Evolutionary conservation across 129 eudicot species (phyloP).

Genomic region (Flaveria brownii): DNA sequence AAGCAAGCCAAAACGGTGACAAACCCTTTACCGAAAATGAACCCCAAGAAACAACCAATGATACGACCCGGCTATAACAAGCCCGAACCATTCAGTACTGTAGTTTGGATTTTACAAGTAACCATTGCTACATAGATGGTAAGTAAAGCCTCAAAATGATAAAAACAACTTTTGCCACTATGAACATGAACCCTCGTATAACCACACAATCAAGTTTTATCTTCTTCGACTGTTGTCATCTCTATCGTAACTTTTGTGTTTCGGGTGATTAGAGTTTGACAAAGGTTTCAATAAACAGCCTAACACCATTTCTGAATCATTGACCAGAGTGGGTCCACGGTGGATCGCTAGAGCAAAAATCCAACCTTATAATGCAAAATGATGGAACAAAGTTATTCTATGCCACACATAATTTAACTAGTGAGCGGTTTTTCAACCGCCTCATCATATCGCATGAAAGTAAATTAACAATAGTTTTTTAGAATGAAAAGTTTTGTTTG

Average conservation of each 20-base stretch:
- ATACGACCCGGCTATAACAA: not conserved
- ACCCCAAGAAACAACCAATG: not conserved
- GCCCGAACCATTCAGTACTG: not conserved
- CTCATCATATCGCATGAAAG: not conserved
- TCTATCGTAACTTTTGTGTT: not conserved
- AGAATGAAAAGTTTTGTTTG: not conserved
- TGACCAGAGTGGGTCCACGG: not conserved
- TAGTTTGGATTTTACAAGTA: not conserved
- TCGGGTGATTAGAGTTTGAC: not conserved
- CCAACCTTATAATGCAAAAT: not conserved
- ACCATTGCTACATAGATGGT: not conserved
- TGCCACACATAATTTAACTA: not conserved
- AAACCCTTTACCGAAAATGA: not conserved
- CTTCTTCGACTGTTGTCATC: not conserved
- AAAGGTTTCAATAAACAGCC: not conserved
- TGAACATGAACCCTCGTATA: conserved; percentile 1
- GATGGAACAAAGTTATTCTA: conserved; percentile 6
- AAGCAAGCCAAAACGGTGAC: not conserved
- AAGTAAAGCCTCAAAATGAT: not conserved
- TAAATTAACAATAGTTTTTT: too few species aligned
- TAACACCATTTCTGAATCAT: not conserved
- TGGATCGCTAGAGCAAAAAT: conserved; percentile 3
- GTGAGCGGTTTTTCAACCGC: not conserved
- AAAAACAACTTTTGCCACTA: not conserved
- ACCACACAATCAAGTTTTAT: not conserved